Base-by-base conservation (phyloP, 2,329 filamentous ascomycete genomes). In the Sarocladium brachiariae region DNA sequence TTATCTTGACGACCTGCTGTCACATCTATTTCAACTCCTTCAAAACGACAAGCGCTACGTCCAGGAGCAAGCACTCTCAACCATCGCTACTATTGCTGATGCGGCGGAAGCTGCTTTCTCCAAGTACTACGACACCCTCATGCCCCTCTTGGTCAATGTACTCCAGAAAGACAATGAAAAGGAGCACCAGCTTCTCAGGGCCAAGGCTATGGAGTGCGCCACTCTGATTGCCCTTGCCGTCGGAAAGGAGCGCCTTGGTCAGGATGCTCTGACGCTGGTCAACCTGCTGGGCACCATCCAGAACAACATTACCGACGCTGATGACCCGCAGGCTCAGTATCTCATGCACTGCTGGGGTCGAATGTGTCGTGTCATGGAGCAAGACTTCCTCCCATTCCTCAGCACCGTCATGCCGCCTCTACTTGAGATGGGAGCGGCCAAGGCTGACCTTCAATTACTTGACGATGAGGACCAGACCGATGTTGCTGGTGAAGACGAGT, bases 161-260 rank as follows among this genome's bases (percentile, higher is more conserved):
- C 73, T 99, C 48, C 86, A 85, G 63, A 83, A 90, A 58, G 90
- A 96, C 62, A 92, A 91, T 61, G 89, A 91, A 50, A 96, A 95
- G 71, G 93, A 99, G 63, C 91, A 91, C 69, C 81, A 92, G 50
- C 74, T 97, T 43, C 78, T 99, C 34, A 83, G 92, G 52, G 93
- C 93, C 47, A 99, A 99, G 75, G 93, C 93, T 2, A 99, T 99
- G 93, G 93, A 99, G 70, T 99, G 93, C 64, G 92, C 93, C 16
- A 99, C 93, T 7, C 74, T 99, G 38, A 99, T 99, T 61, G 89
- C 93, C 27, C 75, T 99, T 50, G 93, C 93, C 25, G 93, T 99
- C 54, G 93, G 93, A 49, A 93, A 95, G 68, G 88, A 95, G 59
- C 87, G 88, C 55, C 89, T 99, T 68, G 91, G 89, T 9, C 77